Conservation (phyloP, 495 filamentous ascomycete genomes). For the Cudoniella acicularis region DNA sequence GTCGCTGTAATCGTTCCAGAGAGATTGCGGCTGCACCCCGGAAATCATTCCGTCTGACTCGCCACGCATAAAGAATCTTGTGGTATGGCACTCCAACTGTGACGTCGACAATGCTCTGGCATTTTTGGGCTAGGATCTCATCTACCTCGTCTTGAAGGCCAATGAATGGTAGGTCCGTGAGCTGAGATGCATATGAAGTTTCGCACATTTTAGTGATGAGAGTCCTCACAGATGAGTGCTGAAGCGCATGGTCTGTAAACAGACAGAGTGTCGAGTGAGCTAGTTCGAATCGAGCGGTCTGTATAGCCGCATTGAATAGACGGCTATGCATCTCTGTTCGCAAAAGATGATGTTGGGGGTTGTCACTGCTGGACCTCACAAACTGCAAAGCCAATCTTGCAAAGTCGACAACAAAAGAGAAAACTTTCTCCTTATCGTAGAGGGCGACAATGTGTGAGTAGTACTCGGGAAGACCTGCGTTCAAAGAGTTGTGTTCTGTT, state of each 20-base stretch:
- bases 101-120: slow-evolving; percentile 54
- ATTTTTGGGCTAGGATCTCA: slow-evolving; percentile 64
- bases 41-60: slow-evolving; percentile 77
- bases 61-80: slow-evolving; percentile 84
- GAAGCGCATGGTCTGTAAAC: slow-evolving; percentile 64
- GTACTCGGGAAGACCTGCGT: slow-evolving; percentile 74
- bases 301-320: slow-evolving; percentile 75
- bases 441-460: slow-evolving; percentile 81
- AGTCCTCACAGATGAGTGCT: slow-evolving; percentile 55
- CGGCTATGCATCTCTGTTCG: slow-evolving; percentile 72
- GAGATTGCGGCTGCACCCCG: slow-evolving; percentile 82
- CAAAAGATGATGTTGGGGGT: slow-evolving; percentile 7
- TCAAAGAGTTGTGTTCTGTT: slow-evolving; percentile 68
- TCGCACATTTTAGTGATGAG: slow-evolving; percentile 71
- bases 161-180: slow-evolving; percentile 73
- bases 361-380: slow-evolving; percentile 28
- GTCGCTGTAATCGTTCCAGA: slow-evolving; percentile 59
- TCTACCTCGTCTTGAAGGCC: slow-evolving; percentile 75
- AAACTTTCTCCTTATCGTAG: slow-evolving; percentile 71
- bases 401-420: slow-evolving; percentile 81
- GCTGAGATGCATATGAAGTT: slow-evolving; percentile 58
- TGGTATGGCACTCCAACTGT: slow-evolving; percentile 61
- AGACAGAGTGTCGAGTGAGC: slow-evolving; percentile 75
- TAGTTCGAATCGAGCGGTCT: slow-evolving; percentile 72
- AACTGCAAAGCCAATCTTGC: slow-evolving; percentile 74